phyloP scores from a whole-genome alignment of 345 rosid species.

The Salix purpurea region DNA sequence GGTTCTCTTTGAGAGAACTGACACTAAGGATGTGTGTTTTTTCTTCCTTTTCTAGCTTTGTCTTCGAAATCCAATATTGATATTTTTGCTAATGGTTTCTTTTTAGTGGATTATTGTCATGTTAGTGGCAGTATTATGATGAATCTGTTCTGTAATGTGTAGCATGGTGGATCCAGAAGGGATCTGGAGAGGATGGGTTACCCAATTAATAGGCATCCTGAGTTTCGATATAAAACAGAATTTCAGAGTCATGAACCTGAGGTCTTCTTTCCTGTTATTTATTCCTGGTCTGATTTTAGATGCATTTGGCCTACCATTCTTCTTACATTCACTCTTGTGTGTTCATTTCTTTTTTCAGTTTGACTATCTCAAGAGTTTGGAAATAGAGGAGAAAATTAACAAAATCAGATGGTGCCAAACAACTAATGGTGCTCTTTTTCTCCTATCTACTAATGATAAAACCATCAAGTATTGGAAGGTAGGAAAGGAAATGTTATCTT shows the following conservation, averaged over 20 bases:
- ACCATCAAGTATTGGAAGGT: conserved; percentile 99
- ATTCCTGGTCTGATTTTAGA: conserved; percentile 9
- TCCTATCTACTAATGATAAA: conserved; percentile 95
- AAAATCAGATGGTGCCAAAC: conserved; percentile 99
- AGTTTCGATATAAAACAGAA: conserved; percentile 97
- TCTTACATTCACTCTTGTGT: not conserved
- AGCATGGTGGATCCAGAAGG: conserved; percentile 75
- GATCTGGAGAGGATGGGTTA: conserved; percentile 73
- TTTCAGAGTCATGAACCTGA: conserved; percentile 99
- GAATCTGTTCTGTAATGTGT: conserved; percentile 22
- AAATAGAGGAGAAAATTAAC: conserved; percentile 99
- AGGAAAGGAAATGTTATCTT: conserved; percentile 13
- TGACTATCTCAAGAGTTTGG: conserved; percentile 99
- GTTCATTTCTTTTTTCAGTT: conserved; percentile 49
- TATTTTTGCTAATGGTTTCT: not conserved
- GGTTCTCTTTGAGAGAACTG: conserved; percentile 96
- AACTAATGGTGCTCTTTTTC: conserved; percentile 85
- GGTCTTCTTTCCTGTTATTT: conserved; percentile 39
- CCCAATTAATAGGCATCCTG: conserved; percentile 75
- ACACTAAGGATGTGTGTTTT: conserved; percentile 61
- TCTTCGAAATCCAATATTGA: not conserved
- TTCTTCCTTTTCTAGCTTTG: conserved; percentile 13
- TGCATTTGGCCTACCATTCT: not conserved
- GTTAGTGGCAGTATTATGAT: not conserved
- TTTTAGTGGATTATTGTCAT: not conserved